Evolutionary conservation across 2,329 filamentous ascomycete species (phyloP).

Genomic region (Aureobasidium zeae): DNA sequence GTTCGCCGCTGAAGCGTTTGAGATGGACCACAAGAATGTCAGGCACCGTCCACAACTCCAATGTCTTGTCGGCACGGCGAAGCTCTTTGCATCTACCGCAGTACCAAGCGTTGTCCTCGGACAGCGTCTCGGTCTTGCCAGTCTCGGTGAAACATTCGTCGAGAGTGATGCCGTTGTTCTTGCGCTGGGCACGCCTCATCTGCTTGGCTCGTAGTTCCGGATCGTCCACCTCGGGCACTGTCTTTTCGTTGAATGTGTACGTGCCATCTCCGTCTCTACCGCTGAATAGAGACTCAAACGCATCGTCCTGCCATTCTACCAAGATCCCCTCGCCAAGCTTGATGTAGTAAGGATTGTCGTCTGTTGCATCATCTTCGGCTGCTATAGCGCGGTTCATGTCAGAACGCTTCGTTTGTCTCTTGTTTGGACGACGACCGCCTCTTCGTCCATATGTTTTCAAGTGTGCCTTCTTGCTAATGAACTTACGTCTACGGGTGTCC

Average conservation of each 20-base stretch:
- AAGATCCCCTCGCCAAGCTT: slow-evolving; percentile 76
- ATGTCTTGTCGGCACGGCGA: slow-evolving; percentile 85
- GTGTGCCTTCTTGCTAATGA: slow-evolving; percentile 14
- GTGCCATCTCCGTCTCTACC: slow-evolving; percentile 46
- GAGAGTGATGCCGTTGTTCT: slow-evolving; percentile 68
- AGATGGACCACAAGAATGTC: slow-evolving; percentile 92
- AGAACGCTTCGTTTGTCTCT: slow-evolving; percentile 5
- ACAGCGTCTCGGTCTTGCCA: slow-evolving; percentile 84
- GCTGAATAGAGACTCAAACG: slow-evolving; percentile 62
- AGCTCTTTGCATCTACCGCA: slow-evolving; percentile 94
- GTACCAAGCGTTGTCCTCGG: slow-evolving; percentile 95
- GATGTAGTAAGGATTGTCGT: slow-evolving; percentile 37
- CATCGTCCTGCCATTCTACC: slow-evolving; percentile 70
- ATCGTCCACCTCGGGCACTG: slow-evolving; percentile 46
- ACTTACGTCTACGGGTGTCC: slow-evolving; percentile 13
- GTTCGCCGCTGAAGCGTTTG: slow-evolving; percentile 85
- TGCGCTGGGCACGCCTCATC: slow-evolving; percentile 54
- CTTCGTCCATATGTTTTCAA: slow-evolving; percentile 23
- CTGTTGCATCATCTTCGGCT: slow-evolving; percentile 19
- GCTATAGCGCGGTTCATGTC: slow-evolving; percentile 25
- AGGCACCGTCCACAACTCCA: slow-evolving; percentile 92
- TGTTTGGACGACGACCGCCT: slow-evolving; percentile 12
- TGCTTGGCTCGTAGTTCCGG: slow-evolving; percentile 56
- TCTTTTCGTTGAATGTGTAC: slow-evolving; percentile 48
- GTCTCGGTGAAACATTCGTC: slow-evolving; percentile 93